Conservation (phyloP, 495 filamentous ascomycete genomes). For the Podospora didyma region DNA sequence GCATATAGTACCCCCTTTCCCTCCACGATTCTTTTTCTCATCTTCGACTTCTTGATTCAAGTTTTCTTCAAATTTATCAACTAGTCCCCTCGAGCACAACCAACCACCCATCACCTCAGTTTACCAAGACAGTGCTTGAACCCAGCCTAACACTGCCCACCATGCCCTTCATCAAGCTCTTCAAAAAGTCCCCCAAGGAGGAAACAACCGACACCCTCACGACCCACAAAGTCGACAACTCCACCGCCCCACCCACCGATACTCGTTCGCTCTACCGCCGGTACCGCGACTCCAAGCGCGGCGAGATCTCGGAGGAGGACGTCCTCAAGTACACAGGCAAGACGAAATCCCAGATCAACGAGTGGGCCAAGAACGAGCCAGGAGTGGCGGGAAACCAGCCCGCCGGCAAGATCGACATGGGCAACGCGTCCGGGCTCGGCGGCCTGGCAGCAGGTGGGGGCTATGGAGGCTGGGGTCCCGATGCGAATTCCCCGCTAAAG, state of each 20-base stretch:
- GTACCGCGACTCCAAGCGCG: slow-evolving; percentile 15
- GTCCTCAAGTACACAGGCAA: slow-evolving; percentile 25
- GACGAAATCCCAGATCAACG: slow-evolving; percentile 15
- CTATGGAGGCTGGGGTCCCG: slow-evolving; percentile 17
- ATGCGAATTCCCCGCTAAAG: slow-evolving; percentile 10
- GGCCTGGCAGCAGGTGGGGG: slow-evolving; percentile 3
- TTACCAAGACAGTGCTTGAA: too few species aligned
- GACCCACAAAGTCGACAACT: too few species aligned
- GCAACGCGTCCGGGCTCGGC: slow-evolving; percentile 5
- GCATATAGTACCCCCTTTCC: too few species aligned
- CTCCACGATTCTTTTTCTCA: too few species aligned
- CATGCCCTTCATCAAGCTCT: neutral
- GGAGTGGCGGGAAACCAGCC: slow-evolving; percentile 19
- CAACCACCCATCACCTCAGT: too few species aligned
- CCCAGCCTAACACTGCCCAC: neutral
- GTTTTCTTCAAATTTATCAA: too few species aligned
- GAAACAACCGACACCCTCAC: neutral
- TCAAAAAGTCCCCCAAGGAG: neutral
- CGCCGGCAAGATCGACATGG: slow-evolving; percentile 19
- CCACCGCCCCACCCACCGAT: neutral
- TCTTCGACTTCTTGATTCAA: too few species aligned
- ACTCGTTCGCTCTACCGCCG: slow-evolving; percentile 22
- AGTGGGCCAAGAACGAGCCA: slow-evolving; percentile 19
- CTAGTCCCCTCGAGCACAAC: too few species aligned
- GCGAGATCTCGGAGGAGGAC: slow-evolving; percentile 19